Percentiles rank a stretch among this genome's conserved stretches.
phyloP scores from a whole-genome alignment of 768 basidiomycete species.

The Pleurotus tuber-regium region DNA sequence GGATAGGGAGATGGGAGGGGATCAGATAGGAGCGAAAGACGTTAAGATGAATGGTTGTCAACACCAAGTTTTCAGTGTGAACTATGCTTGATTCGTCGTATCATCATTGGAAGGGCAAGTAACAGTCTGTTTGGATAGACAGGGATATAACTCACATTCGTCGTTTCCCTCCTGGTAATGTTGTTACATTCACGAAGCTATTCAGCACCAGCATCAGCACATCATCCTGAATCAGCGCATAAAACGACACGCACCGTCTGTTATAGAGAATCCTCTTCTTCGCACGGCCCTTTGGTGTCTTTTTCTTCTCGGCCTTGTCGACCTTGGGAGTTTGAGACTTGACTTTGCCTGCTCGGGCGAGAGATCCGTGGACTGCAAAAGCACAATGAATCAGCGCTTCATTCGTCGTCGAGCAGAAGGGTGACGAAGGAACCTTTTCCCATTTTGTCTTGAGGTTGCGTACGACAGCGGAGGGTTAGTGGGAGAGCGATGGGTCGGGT shows the following conservation, averaged over 20 bases:
- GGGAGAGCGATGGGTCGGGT: constrained; percentile 21
- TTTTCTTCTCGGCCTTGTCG: constrained; percentile 99
- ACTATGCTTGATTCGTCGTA: constrained; percentile 78
- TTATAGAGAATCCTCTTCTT: constrained; percentile 96
- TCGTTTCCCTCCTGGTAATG: constrained; percentile 89
- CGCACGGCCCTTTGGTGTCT: constrained; percentile 94
- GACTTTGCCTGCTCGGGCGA: constrained; percentile 99
- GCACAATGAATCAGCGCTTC: constrained; percentile 9
- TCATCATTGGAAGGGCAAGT: constrained; percentile 43
- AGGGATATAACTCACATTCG: constrained; percentile 74
- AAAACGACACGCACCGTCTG: constrained; percentile 62
- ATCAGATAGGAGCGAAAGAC: constrained; percentile 99
- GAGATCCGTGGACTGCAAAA: constrained; percentile 90
- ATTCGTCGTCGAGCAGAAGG: constrained; percentile 14
- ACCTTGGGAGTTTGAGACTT: constrained; percentile 98
- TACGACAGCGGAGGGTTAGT: constrained; percentile 20
- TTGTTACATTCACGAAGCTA: constrained; percentile 93
- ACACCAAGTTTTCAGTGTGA: constrained; percentile 91
- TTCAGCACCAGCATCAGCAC: not conserved
- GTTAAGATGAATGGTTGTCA: constrained; percentile 78
- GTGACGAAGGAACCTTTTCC: constrained; percentile 57
- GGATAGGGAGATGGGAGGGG: constrained; percentile 16
- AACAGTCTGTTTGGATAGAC: not conserved
- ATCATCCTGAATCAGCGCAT: not conserved
- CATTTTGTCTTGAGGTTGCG: constrained; percentile 65